Base-by-base conservation (phyloP, 2,329 filamentous ascomycete species). In the Fonsecaea multimorphosa region DNA sequence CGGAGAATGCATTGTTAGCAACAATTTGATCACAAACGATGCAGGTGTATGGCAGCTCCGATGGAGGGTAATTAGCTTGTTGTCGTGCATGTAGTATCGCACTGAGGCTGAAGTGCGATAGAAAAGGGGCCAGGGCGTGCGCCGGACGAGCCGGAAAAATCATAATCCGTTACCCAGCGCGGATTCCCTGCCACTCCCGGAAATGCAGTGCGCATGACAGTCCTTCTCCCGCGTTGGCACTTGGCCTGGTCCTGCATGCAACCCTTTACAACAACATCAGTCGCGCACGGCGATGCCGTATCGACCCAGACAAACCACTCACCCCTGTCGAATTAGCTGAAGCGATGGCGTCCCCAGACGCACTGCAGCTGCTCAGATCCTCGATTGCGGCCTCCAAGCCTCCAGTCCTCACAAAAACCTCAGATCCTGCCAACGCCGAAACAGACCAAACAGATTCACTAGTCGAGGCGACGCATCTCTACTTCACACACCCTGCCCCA, bases 351-450 rank as follows among this genome's bases (percentile, higher is more conserved):
- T 76, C 84, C 27, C 38, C 87, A 70, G 93, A 98, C 76, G 88
- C 93, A 58, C 88, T 98, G 71, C 84, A 93, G 70, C 88, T 95
- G 69, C 85, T 98, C 72, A 91, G 93, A 75, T 88, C 91, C 76
- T 89, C 91, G 70, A 95, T 98, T 79, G 87, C 90, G 61, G 85
- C 87, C 64, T 85, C 84, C 72, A 86, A 84, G 73, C 79, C 88
- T 58, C 90, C 93, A 64, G 85, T 91, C 61, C 91, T 93, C 51
- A 91, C 90, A 64, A 89, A 87, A 63, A 90, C 88, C 62, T 80
- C 87, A 71, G 88, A 92, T 73, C 75, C 77, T 63, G 82, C 87
- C 14, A 83, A 86, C 55, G 84, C 85, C 29, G 80, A 83, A 61
- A 85, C 90, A 72, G 87, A 89, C 71, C 79, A 81, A 53, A 83